phyloP scores from a whole-genome alignment of 352 stramenopile genomes.

The Globisporangium abappressorium region DNA sequence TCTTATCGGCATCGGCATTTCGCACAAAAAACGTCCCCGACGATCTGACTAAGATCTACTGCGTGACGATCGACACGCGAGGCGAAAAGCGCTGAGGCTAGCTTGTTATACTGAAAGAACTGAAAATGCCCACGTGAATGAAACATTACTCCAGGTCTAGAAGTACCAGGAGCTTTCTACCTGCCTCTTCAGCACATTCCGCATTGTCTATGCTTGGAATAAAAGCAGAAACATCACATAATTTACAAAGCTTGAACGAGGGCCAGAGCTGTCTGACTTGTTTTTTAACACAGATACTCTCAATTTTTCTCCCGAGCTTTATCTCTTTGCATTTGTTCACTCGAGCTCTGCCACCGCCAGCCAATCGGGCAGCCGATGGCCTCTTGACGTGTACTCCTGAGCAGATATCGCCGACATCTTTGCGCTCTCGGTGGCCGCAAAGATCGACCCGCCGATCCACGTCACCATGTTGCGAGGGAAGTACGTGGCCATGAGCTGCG shows the following conservation, averaged over 20 bases:
- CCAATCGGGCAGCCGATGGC: constrained; percentile 51
- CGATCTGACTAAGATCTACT: too few species aligned
- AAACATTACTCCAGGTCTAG: too few species aligned
- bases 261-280: neutral
- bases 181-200: neutral
- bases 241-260: neutral
- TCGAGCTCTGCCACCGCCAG: constrained; percentile 48
- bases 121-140: too few species aligned
- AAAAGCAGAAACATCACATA: neutral
- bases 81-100: too few species aligned
- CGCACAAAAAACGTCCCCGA: too few species aligned
- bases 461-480: constrained; percentile 75
- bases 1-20: too few species aligned
- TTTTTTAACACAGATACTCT: neutral
- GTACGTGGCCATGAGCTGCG: constrained; percentile 38
- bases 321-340: constrained; percentile 5
- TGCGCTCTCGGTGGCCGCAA: constrained; percentile 56
- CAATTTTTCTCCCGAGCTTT: too few species aligned
- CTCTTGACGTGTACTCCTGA: constrained; percentile 42
- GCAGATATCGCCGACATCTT: constrained; percentile 41
- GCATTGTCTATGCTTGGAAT: neutral
- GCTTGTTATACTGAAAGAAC: too few species aligned
- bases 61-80: too few species aligned
- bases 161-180: neutral
- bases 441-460: constrained; percentile 80